Evolutionary conservation across 345 rosid species (phyloP).

Genomic region (Noccaea bulbosa): DNA sequence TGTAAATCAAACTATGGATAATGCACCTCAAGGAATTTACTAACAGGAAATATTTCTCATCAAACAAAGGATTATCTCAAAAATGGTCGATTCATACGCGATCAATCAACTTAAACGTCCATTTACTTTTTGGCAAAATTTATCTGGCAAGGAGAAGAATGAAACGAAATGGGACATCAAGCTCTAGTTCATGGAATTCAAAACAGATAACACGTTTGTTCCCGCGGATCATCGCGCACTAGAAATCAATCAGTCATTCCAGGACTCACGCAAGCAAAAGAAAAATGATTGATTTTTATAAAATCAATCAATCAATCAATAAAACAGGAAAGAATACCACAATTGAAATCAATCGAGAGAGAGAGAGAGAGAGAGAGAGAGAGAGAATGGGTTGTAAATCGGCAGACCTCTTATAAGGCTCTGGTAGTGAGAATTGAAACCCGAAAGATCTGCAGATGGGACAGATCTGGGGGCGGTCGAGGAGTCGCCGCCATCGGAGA

Average conservation of each 20-base stretch:
- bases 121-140: neutral
- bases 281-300: neutral
- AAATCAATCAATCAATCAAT: constrained; percentile 1
- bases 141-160: neutral
- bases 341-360: neutral
- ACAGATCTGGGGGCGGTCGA: constrained; percentile 27
- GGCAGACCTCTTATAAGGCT: constrained; percentile 60
- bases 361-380: neutral
- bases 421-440: constrained; percentile 40
- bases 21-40: neutral
- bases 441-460: constrained; percentile 47
- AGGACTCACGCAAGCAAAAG: neutral
- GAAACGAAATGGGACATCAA: neutral
- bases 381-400: neutral
- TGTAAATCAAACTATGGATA: neutral
- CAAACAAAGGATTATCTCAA: constrained; percentile 9
- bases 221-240: neutral
- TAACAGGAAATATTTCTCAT: neutral
- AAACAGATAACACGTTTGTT: neutral
- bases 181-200: constrained; percentile 18
- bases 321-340: constrained; percentile 9
- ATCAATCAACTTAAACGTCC: neutral
- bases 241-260: neutral
- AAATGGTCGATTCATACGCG: constrained; percentile 12
- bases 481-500: constrained; percentile 35